Percentiles rank a stretch among this genome's conserved stretches.
Evolutionary conservation across 306 rosid genomes (phyloP).

Genomic region (Leucaena leucocephala): DNA sequence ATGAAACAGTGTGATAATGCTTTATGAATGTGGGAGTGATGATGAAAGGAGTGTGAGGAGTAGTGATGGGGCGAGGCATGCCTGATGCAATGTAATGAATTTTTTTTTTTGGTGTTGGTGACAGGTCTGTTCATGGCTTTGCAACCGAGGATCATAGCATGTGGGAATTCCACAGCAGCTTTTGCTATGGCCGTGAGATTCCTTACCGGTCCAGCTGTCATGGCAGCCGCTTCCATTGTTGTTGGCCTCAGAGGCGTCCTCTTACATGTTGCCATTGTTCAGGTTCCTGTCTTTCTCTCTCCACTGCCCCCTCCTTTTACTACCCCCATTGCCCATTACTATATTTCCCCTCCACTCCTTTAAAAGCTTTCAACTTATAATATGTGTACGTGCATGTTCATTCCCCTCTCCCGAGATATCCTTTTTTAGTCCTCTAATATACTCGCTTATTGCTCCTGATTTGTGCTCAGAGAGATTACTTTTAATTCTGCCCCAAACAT

Average conservation of each 20-base stretch:
- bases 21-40: slow-evolving; percentile 38
- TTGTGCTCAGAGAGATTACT: background rate
- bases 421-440: slow-evolving; percentile 19
- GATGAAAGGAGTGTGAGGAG: slow-evolving; percentile 54
- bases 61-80: slow-evolving; percentile 37
- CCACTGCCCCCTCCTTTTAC: slow-evolving; percentile 49
- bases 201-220: slow-evolving; percentile 98
- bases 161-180: slow-evolving; percentile 90
- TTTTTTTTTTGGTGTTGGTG: slow-evolving; percentile 29
- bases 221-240: slow-evolving; percentile 97
- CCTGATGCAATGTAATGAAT: background rate
- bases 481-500: slow-evolving; percentile 39
- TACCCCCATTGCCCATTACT: slow-evolving; percentile 41
- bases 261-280: slow-evolving; percentile 92
- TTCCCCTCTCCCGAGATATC: slow-evolving; percentile 32
- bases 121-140: slow-evolving; percentile 96
- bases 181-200: slow-evolving; percentile 95
- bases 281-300: slow-evolving; percentile 47
- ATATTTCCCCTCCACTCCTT: slow-evolving; percentile 14
- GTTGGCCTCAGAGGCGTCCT: slow-evolving; percentile 89
- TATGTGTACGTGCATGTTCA: background rate
- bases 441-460: background rate
- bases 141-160: slow-evolving; percentile 98
- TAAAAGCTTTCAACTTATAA: background rate
- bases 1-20: slow-evolving; percentile 34